These are phyloP conservation scores for Mucor saturninus DNA, from an alignment of 371 early-diverging fungal genomes.

Conservation along the genomic window DNA sequence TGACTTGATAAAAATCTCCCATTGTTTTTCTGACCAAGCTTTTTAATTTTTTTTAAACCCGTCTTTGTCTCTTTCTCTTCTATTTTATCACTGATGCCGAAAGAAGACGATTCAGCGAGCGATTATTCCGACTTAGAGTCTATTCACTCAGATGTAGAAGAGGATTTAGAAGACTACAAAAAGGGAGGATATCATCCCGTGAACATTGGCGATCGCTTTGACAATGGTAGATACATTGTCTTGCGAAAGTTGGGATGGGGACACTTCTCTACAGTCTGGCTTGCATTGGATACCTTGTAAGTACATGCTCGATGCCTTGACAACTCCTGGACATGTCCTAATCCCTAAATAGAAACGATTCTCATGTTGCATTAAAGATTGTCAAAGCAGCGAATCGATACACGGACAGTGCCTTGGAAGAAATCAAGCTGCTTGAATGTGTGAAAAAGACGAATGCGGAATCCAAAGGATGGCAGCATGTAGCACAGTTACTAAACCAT, in stretches of 20 bases:
- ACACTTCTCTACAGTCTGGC: conserved; percentile 98
- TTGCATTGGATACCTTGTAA: conserved; percentile 80
- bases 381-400: conserved; percentile 95
- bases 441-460: conserved; percentile 70
- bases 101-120: conserved; percentile 26
- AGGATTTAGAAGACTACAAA: conserved; percentile 87
- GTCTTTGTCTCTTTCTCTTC: background rate
- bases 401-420: conserved; percentile 94
- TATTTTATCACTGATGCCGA: conserved; percentile 10
- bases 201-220: conserved; percentile 82
- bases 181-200: conserved; percentile 96
- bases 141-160: conserved; percentile 74
- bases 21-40: background rate
- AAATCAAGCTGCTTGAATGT: conserved; percentile 87
- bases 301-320: conserved; percentile 10
- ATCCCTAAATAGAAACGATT: conserved; percentile 49
- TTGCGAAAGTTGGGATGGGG: conserved; percentile 97
- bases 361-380: conserved; percentile 94
- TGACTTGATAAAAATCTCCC: background rate
- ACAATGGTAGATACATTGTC: conserved; percentile 79
- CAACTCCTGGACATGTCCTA: background rate
- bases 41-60: background rate
- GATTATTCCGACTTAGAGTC: conserved; percentile 33
- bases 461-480: conserved; percentile 63
- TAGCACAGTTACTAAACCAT: conserved; percentile 87